Conservation (phyloP, 768 basidiomycete genomes). For the Tephrocybe sp. region DNA sequence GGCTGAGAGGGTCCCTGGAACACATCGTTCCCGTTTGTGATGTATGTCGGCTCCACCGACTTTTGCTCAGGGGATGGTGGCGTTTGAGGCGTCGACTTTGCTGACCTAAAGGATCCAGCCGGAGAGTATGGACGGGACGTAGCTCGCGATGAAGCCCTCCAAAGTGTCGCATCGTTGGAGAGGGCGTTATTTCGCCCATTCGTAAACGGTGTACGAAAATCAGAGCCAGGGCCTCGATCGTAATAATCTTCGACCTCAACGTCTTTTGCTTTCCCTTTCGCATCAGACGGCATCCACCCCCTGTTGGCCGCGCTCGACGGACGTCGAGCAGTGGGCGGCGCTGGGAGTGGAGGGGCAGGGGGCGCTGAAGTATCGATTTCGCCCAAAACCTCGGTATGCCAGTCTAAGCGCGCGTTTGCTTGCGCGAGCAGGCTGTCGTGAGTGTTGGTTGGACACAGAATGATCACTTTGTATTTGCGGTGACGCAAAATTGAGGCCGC, state of each 20-base stretch:
- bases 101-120: conserved; percentile 13
- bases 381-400: conserved; percentile 40
- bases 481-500: conserved; percentile 40
- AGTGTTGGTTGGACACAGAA: conserved; percentile 39
- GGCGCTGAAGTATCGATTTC: conserved; percentile 5
- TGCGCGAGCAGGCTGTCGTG: conserved; percentile 42
- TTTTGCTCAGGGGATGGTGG: conserved; percentile 6
- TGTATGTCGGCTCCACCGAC: conserved; percentile 10
- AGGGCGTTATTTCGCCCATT: not conserved
- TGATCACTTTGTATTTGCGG: conserved; percentile 35
- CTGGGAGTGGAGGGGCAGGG: conserved; percentile 5
- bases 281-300: conserved; percentile 2
- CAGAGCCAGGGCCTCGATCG: not conserved
- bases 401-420: conserved; percentile 47
- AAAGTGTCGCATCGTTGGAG: not conserved
- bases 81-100: conserved; percentile 16
- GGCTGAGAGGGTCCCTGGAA: conserved; percentile 16
- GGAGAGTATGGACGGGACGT: conserved; percentile 16
- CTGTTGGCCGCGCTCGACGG: conserved; percentile 1
- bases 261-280: conserved; percentile 4
- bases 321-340: conserved; percentile 1
- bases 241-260: not conserved
- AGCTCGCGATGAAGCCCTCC: conserved; percentile 8
- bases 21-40: conserved; percentile 15
- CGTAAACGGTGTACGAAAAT: not conserved